Evolutionary conservation across 768 basidiomycete genomes (phyloP).

Genomic region (Cystobasidium tubakii): DNA sequence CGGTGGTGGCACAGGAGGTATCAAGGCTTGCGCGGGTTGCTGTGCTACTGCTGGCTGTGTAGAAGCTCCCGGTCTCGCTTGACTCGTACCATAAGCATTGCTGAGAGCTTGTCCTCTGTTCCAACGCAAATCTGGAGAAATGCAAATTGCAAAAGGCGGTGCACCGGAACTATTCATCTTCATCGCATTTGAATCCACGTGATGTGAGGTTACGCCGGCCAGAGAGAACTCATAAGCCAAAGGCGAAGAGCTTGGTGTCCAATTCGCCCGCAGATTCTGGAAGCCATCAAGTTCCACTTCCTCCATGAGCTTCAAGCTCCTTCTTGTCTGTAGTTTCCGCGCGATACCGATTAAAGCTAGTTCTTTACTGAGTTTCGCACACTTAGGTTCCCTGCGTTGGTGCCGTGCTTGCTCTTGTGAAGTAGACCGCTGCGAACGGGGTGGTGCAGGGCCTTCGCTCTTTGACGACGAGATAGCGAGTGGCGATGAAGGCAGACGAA

Average conservation of each 20-base stretch:
- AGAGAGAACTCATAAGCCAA: not conserved
- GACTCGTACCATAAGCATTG: not conserved
- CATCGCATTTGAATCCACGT: too few relatives aligned
- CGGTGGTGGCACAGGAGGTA: not conserved
- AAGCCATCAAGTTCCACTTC: slow-evolving; percentile 17
- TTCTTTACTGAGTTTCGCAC: not conserved
- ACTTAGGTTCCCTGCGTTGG: not conserved
- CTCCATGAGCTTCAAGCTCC: not conserved
- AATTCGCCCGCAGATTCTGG: not conserved
- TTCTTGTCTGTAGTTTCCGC: not conserved
- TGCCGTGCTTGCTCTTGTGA: not conserved
- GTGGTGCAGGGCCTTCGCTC: not conserved
- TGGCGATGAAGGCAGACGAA: not conserved
- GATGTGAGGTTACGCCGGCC: too few relatives aligned
- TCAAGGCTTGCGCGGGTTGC: not conserved
- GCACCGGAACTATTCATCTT: not conserved
- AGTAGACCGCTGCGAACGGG: not conserved
- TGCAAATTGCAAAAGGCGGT: not conserved
- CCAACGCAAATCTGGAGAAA: not conserved
- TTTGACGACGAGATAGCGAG: not conserved
- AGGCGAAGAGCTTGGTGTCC: slow-evolving; percentile 30
- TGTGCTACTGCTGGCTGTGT: not conserved
- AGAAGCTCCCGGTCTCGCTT: too few relatives aligned
- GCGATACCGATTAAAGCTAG: not conserved
- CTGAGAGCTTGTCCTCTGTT: not conserved